Evolutionary conservation across 1,139 yeast genomes (phyloP).

Genomic region (Nakaseomyces delphensis): DNA sequence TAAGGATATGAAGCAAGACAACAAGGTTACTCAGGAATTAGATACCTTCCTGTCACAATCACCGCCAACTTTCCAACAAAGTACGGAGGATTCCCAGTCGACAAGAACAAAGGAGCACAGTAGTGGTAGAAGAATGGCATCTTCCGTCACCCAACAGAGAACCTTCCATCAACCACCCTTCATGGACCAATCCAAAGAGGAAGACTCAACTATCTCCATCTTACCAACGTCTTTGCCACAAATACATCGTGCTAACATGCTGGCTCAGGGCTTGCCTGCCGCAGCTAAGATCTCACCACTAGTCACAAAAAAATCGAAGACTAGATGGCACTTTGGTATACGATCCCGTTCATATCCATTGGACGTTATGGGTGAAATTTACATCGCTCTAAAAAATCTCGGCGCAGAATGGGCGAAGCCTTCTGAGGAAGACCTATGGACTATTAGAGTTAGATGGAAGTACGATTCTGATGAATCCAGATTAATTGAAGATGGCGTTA

Average conservation of each 20-base stretch:
- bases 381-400: conserved; percentile 81
- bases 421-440: conserved; percentile 90
- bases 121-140: conserved; percentile 13
- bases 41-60: conserved; percentile 28
- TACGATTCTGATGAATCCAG: conserved; percentile 6
- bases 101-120: conserved; percentile 6
- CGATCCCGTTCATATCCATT: conserved; percentile 92
- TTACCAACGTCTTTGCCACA: conserved; percentile 91
- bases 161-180: conserved; percentile 30
- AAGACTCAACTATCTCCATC: conserved; percentile 66
- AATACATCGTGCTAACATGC: conserved; percentile 89
- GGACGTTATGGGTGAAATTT: conserved; percentile 98
- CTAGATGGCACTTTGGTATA: conserved; percentile 98
- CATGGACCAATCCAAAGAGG: conserved; percentile 27
- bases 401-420: conserved; percentile 99
- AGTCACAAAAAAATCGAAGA: conserved; percentile 75
- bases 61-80: conserved; percentile 23
- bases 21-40: conserved; percentile 41
- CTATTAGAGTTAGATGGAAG: conserved; percentile 73
- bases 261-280: conserved; percentile 44
- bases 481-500: conserved; percentile 17
- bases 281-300: conserved; percentile 62
- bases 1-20: conserved; percentile 51
- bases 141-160: conserved; percentile 21
- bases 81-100: conserved; percentile 7